Evolutionary conservation across 805 yeast species (phyloP), one percentile per base, ranked within the genome.

Genomic region (Candida mattraensis): DNA sequence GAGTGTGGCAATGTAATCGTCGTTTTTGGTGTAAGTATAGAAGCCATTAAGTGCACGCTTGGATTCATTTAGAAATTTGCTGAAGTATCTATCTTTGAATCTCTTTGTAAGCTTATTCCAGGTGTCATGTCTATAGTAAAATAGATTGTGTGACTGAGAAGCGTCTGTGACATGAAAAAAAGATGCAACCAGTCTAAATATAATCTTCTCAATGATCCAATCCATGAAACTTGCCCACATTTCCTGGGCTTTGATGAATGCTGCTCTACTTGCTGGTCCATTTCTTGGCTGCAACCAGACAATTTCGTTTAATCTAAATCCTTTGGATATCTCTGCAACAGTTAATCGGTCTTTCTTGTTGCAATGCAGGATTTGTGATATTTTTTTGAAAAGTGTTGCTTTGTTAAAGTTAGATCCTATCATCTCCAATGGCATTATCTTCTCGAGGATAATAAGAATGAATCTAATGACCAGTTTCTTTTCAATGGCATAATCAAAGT

Each of bases 161-260:
- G 66, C 57, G 30, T 80, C 83, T 0, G 93, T 80, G 5, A 82
- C 79, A 51, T 84, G 80, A 63, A 87, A 88, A 49, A 74, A 76
- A 0, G 72, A 56, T 0, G 64, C 56, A 0, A 85, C 46, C 1
- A 84, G 40, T 12, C 62, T 66, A 6, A 71, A 61, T 1, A 85
- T 44, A 33, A 79, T 67, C 0, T 22, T 24, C 0, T 58, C 43
- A 25, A 83, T 72, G 2, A 83, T 31, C 95, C 95, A 89, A 1
- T 33, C 30, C 1, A 83, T 18, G 31, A 85, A 76, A 2, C 51
- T 44, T 2, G 47, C 37, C 9, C 79, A 53, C 12, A 73, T 46
- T 0, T 36, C 12, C 30, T 51, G 55, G 3, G 80, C 64, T 39
- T 60, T 56, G 1, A 44, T 32, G 19, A 58, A 61, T 32, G 77